A percentile compares a stretch with the other conserved stretches of the same genome.
Conservation (phyloP, 495 filamentous ascomycete genomes). For the Aspergillus panamensis region DNA sequence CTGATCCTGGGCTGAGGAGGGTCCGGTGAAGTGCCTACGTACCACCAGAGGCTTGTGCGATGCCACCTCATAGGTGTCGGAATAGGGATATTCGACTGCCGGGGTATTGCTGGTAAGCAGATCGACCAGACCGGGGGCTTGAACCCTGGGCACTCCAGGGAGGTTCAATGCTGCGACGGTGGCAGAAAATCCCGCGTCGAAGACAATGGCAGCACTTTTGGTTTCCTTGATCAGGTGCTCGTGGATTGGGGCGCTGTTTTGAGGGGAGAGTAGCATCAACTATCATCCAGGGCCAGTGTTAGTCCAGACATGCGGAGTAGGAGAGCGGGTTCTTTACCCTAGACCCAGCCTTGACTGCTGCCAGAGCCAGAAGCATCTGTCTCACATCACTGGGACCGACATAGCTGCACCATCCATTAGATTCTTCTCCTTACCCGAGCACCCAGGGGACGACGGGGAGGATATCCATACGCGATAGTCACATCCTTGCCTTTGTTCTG, state of each 20-base stretch:
- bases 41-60: neutral
- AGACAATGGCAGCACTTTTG: neutral
- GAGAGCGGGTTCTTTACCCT: constrained; percentile 4
- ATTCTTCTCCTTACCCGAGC: no score
- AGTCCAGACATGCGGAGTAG: neutral
- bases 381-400: constrained; percentile 24
- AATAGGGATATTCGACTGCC: constrained; percentile 6
- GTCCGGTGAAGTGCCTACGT: neutral
- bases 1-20: neutral
- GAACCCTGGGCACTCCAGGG: neutral
- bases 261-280: constrained; percentile 12
- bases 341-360: constrained; percentile 24
- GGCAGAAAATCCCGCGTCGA: constrained; percentile 3
- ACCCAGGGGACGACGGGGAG: neutral
- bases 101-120: neutral
- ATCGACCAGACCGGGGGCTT: constrained; percentile 7
- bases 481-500: neutral
- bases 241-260: constrained; percentile 7
- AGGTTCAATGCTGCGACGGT: neutral
- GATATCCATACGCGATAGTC: constrained; percentile 9
- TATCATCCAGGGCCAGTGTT: neutral
- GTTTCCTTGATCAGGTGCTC: constrained; percentile 11
- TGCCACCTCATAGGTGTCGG: neutral
- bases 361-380: constrained; percentile 6
- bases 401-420: constrained; percentile 9